phyloP scores from a whole-genome alignment of 495 filamentous ascomycete genomes.

The Hyaloscypha finlandica region DNA sequence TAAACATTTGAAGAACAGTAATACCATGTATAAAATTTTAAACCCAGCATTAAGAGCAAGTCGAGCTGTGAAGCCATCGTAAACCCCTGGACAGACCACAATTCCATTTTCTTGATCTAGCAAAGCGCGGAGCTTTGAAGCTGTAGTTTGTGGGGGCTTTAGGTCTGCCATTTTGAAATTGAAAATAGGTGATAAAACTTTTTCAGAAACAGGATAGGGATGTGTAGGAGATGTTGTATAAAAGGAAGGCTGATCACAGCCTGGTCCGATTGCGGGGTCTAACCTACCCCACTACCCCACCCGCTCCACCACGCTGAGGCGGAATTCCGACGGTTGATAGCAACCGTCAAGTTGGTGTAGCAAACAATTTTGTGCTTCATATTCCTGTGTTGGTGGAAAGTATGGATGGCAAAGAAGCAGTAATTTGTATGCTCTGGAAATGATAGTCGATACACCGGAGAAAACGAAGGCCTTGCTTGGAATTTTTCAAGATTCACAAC shows the following conservation, averaged over 20 bases:
- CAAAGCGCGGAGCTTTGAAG: constrained; percentile 42
- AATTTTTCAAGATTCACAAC: no score
- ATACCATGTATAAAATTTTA: constrained; percentile 69
- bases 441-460: no score
- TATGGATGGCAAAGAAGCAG: no score
- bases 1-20: constrained; percentile 3
- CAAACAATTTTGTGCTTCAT: no score
- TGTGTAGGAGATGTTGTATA: background rate
- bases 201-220: background rate
- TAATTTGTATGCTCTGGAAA: no score
- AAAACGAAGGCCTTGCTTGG: no score
- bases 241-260: constrained; percentile 3
- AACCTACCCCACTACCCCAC: background rate
- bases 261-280: constrained; percentile 10
- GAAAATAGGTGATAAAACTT: background rate
- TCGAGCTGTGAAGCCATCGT: constrained; percentile 69
- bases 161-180: constrained; percentile 7
- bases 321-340: no score
- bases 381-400: no score
- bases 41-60: constrained; percentile 63
- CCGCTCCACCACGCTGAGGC: background rate
- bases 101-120: constrained; percentile 39
- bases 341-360: no score
- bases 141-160: constrained; percentile 25
- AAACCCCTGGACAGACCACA: constrained; percentile 67